Percentiles rank a stretch among this genome's conserved stretches.
These are phyloP conservation scores for Aaosphaeria arxii DNA, from an alignment of 2,329 filamentous ascomycete species.

Conservation along the genomic window DNA sequence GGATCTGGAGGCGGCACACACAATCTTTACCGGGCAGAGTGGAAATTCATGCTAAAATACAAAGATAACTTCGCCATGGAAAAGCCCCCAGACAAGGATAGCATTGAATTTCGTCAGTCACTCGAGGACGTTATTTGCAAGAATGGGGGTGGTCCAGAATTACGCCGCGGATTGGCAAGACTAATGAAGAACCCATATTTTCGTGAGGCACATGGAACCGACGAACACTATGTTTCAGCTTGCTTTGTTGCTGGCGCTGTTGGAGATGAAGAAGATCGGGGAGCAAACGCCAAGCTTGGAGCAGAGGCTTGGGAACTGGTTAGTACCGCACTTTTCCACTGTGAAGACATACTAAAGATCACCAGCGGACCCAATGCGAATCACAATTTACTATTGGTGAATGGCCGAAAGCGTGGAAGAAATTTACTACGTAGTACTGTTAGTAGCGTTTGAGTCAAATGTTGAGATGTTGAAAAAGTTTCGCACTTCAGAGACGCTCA, in stretches of 20 bases:
- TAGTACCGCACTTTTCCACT: background rate
- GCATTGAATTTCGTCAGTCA: slow-evolving; percentile 1
- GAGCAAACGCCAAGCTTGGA: background rate
- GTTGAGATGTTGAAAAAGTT: too few relatives aligned
- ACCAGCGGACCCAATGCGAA: background rate
- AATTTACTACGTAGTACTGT: background rate
- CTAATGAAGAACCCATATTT: slow-evolving; percentile 1
- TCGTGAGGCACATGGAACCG: background rate
- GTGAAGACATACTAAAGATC: background rate
- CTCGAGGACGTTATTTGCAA: slow-evolving; percentile 1
- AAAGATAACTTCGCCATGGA: slow-evolving; percentile 2
- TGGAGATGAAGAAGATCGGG: background rate
- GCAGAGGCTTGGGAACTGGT: slow-evolving; percentile 1
- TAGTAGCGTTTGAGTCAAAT: too few relatives aligned
- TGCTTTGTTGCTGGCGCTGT: background rate
- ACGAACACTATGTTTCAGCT: background rate
- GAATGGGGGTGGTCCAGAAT: background rate
- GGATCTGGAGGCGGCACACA: slow-evolving; percentile 1
- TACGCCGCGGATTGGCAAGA: background rate
- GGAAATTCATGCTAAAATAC: slow-evolving; percentile 1
- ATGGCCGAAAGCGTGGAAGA: background rate
- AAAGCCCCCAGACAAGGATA: background rate
- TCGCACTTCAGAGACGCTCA: too few relatives aligned
- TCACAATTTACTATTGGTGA: background rate
- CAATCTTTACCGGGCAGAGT: slow-evolving; percentile 1